These are phyloP conservation scores for Laguncularia racemosa DNA, from an alignment of 345 rosid species.

Conservation along the genomic window DNA sequence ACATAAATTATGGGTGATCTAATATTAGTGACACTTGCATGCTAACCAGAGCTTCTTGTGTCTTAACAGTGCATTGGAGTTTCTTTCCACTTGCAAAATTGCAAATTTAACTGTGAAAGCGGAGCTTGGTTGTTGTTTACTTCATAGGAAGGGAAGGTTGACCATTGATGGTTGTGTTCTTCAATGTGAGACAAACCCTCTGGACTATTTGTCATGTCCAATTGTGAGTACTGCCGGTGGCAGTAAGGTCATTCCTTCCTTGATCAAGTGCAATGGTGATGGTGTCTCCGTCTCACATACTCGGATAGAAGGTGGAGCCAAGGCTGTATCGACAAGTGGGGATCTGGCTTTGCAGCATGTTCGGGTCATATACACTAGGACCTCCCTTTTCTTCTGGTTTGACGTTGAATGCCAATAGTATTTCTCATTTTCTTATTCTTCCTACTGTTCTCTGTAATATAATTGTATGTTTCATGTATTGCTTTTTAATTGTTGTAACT, in stretches of 20 bases:
- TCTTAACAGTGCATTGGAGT: conserved; percentile 76
- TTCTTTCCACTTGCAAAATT: conserved; percentile 76
- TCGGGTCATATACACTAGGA: conserved; percentile 69
- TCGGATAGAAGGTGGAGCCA: conserved; percentile 89
- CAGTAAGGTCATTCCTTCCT: conserved; percentile 20
- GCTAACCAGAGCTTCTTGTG: neutral
- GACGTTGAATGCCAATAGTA: conserved; percentile 48
- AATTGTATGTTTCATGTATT: neutral
- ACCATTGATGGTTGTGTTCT: conserved; percentile 88
- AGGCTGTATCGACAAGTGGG: conserved; percentile 75
- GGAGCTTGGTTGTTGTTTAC: conserved; percentile 95
- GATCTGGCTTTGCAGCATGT: conserved; percentile 78
- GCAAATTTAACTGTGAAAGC: conserved; percentile 77
- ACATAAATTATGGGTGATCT: no score
- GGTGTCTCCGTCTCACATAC: conserved; percentile 65
- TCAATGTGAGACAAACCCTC: conserved; percentile 72
- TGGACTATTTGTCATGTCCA: conserved; percentile 87
- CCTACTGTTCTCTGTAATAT: neutral
- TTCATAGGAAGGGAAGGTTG: conserved; percentile 80
- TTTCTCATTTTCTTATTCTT: neutral
- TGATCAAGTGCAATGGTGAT: conserved; percentile 29
- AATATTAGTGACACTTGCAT: no score
- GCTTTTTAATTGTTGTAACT: neutral
- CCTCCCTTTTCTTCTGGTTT: conserved; percentile 81
- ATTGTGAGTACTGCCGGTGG: conserved; percentile 69